Evolutionary conservation across 176 grass and related monocot genomes (phyloP).

Genomic region (Cenchrus fungigraminus): DNA sequence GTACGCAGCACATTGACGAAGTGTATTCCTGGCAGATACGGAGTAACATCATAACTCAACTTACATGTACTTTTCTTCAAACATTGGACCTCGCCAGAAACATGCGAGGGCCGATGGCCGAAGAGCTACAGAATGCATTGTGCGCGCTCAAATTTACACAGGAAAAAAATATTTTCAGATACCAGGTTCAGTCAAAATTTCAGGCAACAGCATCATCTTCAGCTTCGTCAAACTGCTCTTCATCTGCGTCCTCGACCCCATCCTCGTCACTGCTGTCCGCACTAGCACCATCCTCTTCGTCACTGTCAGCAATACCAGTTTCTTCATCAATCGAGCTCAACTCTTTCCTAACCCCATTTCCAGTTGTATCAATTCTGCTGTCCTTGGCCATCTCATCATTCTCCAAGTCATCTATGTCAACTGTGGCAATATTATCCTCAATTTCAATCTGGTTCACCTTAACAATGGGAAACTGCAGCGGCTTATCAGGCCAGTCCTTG

Average conservation of each 20-base stretch:
- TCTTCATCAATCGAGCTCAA: slow-evolving; percentile 33
- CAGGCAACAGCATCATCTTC: slow-evolving; percentile 39
- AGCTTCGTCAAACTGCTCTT: slow-evolving; percentile 44
- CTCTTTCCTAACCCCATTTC: slow-evolving; percentile 35
- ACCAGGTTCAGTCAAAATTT: not conserved
- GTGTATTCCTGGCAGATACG: not conserved
- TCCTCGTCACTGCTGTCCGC: slow-evolving; percentile 16
- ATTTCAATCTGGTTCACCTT: slow-evolving; percentile 60
- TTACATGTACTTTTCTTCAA: not conserved
- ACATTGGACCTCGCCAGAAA: not conserved
- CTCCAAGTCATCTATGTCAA: slow-evolving; percentile 32
- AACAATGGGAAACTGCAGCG: slow-evolving; percentile 66
- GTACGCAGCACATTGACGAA: not conserved
- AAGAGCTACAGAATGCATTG: slow-evolving; percentile 19
- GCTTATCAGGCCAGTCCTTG: slow-evolving; percentile 52
- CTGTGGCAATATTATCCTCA: slow-evolving; percentile 31
- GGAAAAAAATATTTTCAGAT: not conserved
- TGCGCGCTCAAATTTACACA: slow-evolving; percentile 28
- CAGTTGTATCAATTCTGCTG: slow-evolving; percentile 12
- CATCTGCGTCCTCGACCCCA: not conserved
- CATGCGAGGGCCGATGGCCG: not conserved
- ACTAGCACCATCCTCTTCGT: slow-evolving; percentile 30
- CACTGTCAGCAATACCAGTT: slow-evolving; percentile 15
- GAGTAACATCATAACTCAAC: not conserved
- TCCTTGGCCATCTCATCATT: slow-evolving; percentile 30